These are phyloP conservation scores for Maudiozyma barnettii DNA, from an alignment of 805 yeast species.

Conservation along the genomic window DNA sequence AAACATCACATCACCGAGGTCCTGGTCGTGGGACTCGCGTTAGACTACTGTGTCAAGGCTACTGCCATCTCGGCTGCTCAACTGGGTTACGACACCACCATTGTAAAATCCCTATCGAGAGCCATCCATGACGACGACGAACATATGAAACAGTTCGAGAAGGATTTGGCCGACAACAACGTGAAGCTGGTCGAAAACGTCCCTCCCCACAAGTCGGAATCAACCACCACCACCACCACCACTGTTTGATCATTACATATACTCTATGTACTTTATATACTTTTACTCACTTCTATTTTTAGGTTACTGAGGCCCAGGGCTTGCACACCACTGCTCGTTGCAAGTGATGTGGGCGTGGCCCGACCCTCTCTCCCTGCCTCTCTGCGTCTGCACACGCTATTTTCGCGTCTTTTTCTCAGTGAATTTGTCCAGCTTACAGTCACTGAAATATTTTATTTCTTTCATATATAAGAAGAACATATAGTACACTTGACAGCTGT, in stretches of 20 bases:
- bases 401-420: too few species aligned
- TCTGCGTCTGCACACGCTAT: too few species aligned
- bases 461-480: too few species aligned
- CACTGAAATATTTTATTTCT: too few species aligned
- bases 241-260: background rate
- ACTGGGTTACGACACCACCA: conserved; percentile 54
- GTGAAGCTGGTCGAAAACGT: conserved; percentile 3
- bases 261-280: too few species aligned
- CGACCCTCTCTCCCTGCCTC: too few species aligned
- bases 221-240: background rate
- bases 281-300: background rate
- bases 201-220: background rate
- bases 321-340: too few species aligned
- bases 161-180: conserved; percentile 15
- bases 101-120: conserved; percentile 46
- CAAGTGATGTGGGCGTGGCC: too few species aligned
- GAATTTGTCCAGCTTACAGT: too few species aligned
- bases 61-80: conserved; percentile 62
- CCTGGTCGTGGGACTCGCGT: conserved; percentile 72
- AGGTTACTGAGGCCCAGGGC: too few species aligned
- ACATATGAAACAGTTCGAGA: conserved; percentile 10
- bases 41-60: conserved; percentile 75
- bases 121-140: conserved; percentile 43
- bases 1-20: conserved; percentile 47
- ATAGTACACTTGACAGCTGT: too few species aligned